These are phyloP conservation scores for Geoglossum cookeanum DNA, from an alignment of 2,329 filamentous ascomycete genomes.

Conservation along the genomic window DNA sequence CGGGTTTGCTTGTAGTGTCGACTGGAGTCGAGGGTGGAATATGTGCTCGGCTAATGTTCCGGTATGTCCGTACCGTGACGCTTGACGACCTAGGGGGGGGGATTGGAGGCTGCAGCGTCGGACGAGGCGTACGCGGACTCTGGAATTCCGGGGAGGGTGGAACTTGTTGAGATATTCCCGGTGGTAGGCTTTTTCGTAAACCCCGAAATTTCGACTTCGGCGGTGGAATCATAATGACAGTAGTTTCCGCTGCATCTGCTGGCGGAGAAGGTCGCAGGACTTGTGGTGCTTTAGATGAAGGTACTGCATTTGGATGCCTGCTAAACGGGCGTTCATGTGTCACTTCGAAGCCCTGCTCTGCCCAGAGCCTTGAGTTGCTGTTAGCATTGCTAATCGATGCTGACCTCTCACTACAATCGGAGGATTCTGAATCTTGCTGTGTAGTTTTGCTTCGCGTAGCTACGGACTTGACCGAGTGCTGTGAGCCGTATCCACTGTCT, in stretches of 20 bases:
- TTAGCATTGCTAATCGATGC: neutral
- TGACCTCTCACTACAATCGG: neutral
- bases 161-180: neutral
- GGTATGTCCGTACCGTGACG: neutral
- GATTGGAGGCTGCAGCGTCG: neutral
- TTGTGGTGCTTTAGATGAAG: neutral
- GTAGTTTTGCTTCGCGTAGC: neutral
- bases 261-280: neutral
- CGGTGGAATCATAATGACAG: neutral
- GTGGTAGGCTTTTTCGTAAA: neutral
- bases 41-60: neutral
- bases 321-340: neutral
- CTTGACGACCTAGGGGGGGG: neutral
- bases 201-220: neutral
- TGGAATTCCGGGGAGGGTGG: neutral
- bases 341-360: conserved; percentile 1
- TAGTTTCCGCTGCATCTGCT: neutral
- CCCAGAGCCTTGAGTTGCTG: neutral
- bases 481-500: conserved; percentile 5
- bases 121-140: neutral
- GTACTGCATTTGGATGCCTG: too few species aligned
- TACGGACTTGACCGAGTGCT: conserved; percentile 1
- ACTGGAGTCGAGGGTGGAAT: neutral
- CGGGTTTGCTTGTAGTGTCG: neutral
- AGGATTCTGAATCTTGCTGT: neutral